phyloP scores from a whole-genome alignment of 2,329 filamentous ascomycete genomes.

The Colletotrichum lindemuthianum region DNA sequence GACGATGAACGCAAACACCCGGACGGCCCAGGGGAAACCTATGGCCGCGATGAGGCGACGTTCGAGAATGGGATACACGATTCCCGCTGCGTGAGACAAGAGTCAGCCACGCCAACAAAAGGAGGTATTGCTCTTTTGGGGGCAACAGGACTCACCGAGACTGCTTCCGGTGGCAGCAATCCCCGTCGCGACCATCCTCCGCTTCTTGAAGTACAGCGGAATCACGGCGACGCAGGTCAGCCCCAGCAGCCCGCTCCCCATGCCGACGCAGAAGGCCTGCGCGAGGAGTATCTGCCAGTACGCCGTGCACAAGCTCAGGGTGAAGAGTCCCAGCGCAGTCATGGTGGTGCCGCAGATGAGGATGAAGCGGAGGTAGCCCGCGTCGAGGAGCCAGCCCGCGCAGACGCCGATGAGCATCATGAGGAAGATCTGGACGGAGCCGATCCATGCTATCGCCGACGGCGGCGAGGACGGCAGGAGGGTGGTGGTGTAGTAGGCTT shows the following conservation, averaged over 20 bases:
- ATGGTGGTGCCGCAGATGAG: constrained; percentile 53
- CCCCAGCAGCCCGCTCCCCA: constrained; percentile 55
- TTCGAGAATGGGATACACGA: constrained; percentile 29
- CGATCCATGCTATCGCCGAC: constrained; percentile 54
- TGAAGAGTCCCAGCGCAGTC: constrained; percentile 58
- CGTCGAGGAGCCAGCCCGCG: constrained; percentile 58
- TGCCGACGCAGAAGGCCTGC: constrained; percentile 56
- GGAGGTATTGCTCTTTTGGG: not conserved
- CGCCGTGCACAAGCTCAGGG: constrained; percentile 45
- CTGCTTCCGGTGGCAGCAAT: constrained; percentile 46
- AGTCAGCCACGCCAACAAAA: not conserved
- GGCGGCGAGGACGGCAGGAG: constrained; percentile 20
- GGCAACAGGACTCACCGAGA: constrained; percentile 38
- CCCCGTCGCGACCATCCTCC: constrained; percentile 45
- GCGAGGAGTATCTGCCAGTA: constrained; percentile 58
- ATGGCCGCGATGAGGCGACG: constrained; percentile 20
- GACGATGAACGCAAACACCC: constrained; percentile 30
- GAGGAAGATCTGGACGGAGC: constrained; percentile 57
- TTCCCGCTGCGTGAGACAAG: not conserved
- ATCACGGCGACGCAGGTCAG: constrained; percentile 48
- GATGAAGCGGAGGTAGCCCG: constrained; percentile 54
- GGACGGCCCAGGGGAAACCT: constrained; percentile 28
- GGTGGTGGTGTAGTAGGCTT: constrained; percentile 59
- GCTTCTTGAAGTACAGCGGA: constrained; percentile 45
- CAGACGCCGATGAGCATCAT: constrained; percentile 54